Conservation (phyloP, 179 eudicot genomes). For the Beta macrorhiza region DNA sequence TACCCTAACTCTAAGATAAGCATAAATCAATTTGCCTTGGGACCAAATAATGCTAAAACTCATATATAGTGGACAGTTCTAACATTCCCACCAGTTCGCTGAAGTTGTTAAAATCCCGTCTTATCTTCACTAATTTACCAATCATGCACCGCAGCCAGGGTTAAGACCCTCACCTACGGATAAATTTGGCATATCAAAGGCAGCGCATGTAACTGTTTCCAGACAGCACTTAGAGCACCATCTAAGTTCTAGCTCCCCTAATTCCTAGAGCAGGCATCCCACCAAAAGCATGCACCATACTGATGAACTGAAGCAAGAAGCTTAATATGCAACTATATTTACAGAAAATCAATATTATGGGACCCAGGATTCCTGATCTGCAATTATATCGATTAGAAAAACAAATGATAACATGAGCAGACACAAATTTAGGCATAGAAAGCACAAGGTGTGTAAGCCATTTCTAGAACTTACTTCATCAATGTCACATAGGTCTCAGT, state of each 20-base stretch:
- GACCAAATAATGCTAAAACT: background rate
- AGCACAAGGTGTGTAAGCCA: background rate
- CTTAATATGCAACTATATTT: background rate
- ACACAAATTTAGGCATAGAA: background rate
- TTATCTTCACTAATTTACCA: background rate
- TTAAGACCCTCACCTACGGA: background rate
- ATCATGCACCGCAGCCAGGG: background rate
- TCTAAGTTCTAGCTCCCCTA: background rate
- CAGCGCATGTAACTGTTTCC: background rate
- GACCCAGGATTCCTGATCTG: background rate
- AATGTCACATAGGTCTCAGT: conserved; percentile 81
- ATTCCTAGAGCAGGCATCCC: background rate
- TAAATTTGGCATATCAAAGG: background rate
- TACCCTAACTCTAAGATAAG: background rate
- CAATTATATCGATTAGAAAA: background rate
- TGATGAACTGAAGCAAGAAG: background rate
- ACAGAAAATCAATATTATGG: background rate
- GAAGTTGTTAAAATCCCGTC: background rate
- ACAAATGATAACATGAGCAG: background rate
- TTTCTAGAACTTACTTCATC: conserved; percentile 67
- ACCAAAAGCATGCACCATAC: background rate
- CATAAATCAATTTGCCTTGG: background rate
- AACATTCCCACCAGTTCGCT: background rate
- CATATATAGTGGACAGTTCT: background rate
- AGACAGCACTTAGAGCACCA: background rate